Evolutionary conservation across 2,329 filamentous ascomycete species (phyloP), one percentile per base, ranked within the genome.

Genomic region (Aspergillus brasiliensis): DNA sequence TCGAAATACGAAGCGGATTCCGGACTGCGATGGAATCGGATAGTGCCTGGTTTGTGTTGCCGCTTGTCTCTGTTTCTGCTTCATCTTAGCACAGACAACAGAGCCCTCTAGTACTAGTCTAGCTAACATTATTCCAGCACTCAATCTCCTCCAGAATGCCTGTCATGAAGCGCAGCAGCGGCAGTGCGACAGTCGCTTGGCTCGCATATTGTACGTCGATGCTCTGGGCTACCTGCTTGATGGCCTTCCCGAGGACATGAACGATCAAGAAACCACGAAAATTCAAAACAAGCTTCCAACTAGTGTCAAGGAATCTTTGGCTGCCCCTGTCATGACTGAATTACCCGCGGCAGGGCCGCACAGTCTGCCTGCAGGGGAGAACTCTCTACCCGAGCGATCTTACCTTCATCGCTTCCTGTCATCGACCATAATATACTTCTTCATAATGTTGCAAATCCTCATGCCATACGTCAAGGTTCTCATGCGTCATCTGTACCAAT

Each of bases 391-490:
- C 1, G 23, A 61, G 7, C 66, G 68, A 42, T 87, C 86, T 0
- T 71, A 88, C 11, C 73, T 91, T 15, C 87, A 89, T 69, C 82
- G 84, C 27, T 72, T 81, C 3, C 81, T 88, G 0, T 86, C 86
- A 5, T 78, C 79, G 17, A 70, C 78, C 2, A 85, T 89, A 7
- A 74, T 89, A 49, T 81, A 85, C 34, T 57, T 86, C 1, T 86
- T 90, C 64, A 71, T 91, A 5, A 65, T 88, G 7, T 58, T 86
- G 25, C 84, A 88, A 56, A 80, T 89, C 51, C 62, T 89, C 15
- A 72, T 88, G 10, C 87, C 88, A 1, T 89, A 88, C 67, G 68
- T 87, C 31, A 81, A 84, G 63, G 67, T 82, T 4, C 71, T 89
- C 11, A 65, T 88, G 13, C 78, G 79, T 15, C 74, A 82, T 15